Evolutionary conservation across 306 rosid genomes (phyloP).

Genomic region (Lagenaria siceraria): DNA sequence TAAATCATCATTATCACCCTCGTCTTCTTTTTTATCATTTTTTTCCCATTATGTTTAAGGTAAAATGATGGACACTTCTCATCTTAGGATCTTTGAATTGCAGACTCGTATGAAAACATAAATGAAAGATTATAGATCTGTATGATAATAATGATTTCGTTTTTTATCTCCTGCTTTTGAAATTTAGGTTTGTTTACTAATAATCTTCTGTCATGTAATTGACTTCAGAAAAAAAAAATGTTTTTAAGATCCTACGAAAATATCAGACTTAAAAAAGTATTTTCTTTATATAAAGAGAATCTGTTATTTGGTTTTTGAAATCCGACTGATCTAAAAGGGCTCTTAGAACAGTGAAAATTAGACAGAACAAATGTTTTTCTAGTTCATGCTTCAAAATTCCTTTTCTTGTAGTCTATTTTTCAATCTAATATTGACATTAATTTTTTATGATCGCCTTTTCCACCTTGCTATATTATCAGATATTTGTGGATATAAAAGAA

Average conservation of each 20-base stretch:
- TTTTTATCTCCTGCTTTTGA: neutral
- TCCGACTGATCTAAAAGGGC: neutral
- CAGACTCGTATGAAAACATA: too few relatives aligned
- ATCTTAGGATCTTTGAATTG: neutral
- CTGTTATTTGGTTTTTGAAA: neutral
- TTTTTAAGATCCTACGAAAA: neutral
- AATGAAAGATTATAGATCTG: neutral
- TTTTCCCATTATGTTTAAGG: neutral
- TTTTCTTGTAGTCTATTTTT: neutral
- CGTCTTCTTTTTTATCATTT: too few relatives aligned
- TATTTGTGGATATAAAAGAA: conserved; percentile 46
- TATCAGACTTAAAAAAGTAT: neutral
- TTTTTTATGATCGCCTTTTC: neutral
- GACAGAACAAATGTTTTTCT: neutral
- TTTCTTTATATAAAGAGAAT: neutral
- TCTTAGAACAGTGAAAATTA: neutral
- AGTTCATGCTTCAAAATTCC: neutral
- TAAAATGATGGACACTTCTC: neutral
- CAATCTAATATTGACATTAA: neutral
- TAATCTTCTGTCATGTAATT: neutral
- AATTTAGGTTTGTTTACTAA: neutral
- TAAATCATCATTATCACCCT: too few relatives aligned
- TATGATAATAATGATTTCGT: neutral
- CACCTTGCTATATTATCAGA: conserved; percentile 14
- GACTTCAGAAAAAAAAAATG: neutral